Conservation (phyloP, 2,329 filamentous ascomycete genomes). For the Tolypocladium cylindrosporum region DNA sequence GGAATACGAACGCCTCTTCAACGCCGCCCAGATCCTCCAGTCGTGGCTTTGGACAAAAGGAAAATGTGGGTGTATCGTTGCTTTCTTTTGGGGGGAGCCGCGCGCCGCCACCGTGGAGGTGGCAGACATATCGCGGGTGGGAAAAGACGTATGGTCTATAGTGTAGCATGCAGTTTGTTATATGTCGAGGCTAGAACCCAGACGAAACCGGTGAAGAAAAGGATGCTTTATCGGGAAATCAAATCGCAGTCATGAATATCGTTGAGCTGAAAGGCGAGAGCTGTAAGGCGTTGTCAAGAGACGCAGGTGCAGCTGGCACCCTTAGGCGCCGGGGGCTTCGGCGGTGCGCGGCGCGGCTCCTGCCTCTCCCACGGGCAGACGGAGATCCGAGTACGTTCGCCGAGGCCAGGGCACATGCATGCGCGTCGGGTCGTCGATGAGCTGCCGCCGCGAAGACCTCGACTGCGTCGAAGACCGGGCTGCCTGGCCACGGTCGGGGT, state of each 20-base stretch:
- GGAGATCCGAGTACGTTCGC: constrained; percentile 23
- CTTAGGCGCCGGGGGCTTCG: constrained; percentile 8
- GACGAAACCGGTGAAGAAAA: not conserved
- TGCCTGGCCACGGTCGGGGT: constrained; percentile 3
- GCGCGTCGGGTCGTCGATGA: not conserved
- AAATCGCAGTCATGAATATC: not conserved
- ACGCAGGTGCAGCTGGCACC: not conserved
- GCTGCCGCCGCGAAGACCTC: not conserved
- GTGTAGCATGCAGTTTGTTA: not conserved
- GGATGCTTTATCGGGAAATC: not conserved
- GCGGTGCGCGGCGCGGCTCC: constrained; percentile 10
- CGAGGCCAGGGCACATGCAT: constrained; percentile 4
- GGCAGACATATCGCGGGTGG: not conserved
- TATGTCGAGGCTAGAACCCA: not conserved
- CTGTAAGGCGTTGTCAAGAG: not conserved
- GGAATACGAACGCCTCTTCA: not conserved
- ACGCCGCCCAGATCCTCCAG: not conserved
- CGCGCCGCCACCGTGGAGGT: not conserved
- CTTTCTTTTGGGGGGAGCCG: not conserved
- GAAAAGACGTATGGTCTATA: not conserved
- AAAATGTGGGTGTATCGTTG: not conserved
- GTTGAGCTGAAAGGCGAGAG: not conserved
- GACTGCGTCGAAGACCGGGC: not conserved
- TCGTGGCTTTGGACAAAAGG: not conserved
- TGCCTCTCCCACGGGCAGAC: constrained; percentile 27